phyloP scores from a whole-genome alignment of 139 green algal genomes.

The Picochlorum sp. region DNA sequence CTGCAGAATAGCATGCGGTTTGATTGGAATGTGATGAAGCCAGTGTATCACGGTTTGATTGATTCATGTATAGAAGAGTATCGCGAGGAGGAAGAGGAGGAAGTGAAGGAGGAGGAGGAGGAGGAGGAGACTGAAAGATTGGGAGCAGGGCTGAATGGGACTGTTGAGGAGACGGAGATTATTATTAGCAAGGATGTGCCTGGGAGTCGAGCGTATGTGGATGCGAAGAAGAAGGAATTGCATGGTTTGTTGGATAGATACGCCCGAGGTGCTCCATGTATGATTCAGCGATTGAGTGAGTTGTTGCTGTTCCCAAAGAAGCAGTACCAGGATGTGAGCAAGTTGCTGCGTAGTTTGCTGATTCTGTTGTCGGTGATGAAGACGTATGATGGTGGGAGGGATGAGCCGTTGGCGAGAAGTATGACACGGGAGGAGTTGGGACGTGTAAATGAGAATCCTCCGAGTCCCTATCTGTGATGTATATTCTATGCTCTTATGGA shows the following conservation, averaged over 20 bases:
- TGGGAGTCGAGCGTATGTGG: slow-evolving; percentile 13
- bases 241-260: slow-evolving; percentile 26
- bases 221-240: slow-evolving; percentile 34
- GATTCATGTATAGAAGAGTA: slow-evolving; percentile 12
- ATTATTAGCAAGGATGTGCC: slow-evolving; percentile 6
- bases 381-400: slow-evolving; percentile 1
- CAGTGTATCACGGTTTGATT: slow-evolving; percentile 40
- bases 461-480: slow-evolving; percentile 10
- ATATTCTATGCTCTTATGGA: no score
- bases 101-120: no score
- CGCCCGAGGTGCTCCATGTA: slow-evolving; percentile 47
- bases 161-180: slow-evolving; percentile 17
- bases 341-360: slow-evolving; percentile 53
- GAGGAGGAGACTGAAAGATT: no score
- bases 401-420: slow-evolving; percentile 5
- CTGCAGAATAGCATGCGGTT: slow-evolving; percentile 40
- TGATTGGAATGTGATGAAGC: slow-evolving; percentile 41
- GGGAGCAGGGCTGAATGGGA: slow-evolving; percentile 18
- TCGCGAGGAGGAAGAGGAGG: no score
- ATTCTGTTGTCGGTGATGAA: slow-evolving; percentile 49
- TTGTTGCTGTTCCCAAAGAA: slow-evolving; percentile 60
- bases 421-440: slow-evolving; percentile 18
- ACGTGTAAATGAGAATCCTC: slow-evolving; percentile 42
- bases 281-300: slow-evolving; percentile 65
- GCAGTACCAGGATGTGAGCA: slow-evolving; percentile 57